Conservation (phyloP, 176 grass and related monocot genomes). For the Thalia dealbata region DNA sequence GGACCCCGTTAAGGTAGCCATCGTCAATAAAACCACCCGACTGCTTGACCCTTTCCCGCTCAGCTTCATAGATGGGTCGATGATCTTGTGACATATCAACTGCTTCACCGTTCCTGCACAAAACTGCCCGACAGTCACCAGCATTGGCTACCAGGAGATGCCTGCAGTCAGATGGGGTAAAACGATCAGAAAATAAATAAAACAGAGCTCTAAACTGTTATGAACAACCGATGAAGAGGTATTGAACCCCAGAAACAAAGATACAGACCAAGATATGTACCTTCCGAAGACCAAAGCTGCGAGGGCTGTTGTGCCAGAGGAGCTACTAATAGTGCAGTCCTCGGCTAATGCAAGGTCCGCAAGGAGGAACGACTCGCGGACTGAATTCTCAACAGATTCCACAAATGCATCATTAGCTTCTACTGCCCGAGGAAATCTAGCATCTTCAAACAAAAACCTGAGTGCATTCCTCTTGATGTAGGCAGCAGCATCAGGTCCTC, state of each 20-base stretch:
- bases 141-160: slow-evolving; percentile 20
- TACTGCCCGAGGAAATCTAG: slow-evolving; percentile 3
- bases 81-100: slow-evolving; percentile 20
- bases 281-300: slow-evolving; percentile 14
- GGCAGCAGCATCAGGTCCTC: slow-evolving; percentile 11
- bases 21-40: slow-evolving; percentile 9
- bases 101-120: slow-evolving; percentile 16
- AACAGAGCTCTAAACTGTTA: neutral
- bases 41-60: slow-evolving; percentile 7
- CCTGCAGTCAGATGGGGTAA: neutral
- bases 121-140: slow-evolving; percentile 10
- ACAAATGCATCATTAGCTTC: slow-evolving; percentile 13
- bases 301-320: slow-evolving; percentile 12
- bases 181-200: neutral
- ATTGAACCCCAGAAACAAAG: no score
- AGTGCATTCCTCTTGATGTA: slow-evolving; percentile 18
- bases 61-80: neutral
- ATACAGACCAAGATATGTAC: neutral
- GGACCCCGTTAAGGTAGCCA: slow-evolving; percentile 11
- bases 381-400: slow-evolving; percentile 7
- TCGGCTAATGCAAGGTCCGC: slow-evolving; percentile 15
- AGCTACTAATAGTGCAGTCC: slow-evolving; percentile 14
- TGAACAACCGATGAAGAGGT: neutral
- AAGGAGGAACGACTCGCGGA: slow-evolving; percentile 5
- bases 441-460: slow-evolving; percentile 16